Base-by-base conservation (phyloP, 2,329 filamentous ascomycete species). In the Exophiala phaeomuriformis region DNA sequence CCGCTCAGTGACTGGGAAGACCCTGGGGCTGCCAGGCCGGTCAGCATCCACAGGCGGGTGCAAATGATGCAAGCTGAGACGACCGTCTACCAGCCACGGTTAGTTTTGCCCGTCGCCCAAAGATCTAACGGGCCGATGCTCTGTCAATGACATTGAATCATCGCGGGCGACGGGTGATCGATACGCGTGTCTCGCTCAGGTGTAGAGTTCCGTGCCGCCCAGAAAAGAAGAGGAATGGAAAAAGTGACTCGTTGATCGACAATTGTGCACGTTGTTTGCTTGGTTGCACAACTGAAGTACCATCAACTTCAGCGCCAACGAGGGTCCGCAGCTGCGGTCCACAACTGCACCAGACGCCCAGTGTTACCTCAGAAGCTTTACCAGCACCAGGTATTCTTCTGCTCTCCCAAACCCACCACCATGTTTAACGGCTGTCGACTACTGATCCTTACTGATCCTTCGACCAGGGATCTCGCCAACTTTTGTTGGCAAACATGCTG, bases 391-490 rank as follows among this genome's bases (percentile, higher is more conserved):
- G 33, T 35, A 35, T 10, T 35, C 6, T 35, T 6, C 33, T 10
- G 6, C 5, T 35, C 33, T 6, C 33, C 33, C 33, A 35, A 5
- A 35, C 33, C 33, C 33, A 35, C 10, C 36, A 39, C 19, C 44
- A 33, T 33, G 44, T 30, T 9, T 9, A 42, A 19, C 19, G 19
- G 19, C 19, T 19, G 19, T 19, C n/a, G 6, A 42, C n/a, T 19
- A 29, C 40, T 6, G 40, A 42, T 5, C n/a, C 6, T 7, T 12
- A 42, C 9, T 30, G 10, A 7, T 31, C 27, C 9, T 33, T 8
- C 31, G 35, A 27, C n/a, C 50, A 52, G 50, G 50, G 50, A 52
- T 52, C 43, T 52, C 36, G 42, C 50, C 50, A 52, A 52, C 43
- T 52, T 52, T 51, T 35, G 47, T n/a, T 32, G 36, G 32, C 30